Base-by-base conservation (phyloP, 306 rosid genomes). In the Morella rubra region DNA sequence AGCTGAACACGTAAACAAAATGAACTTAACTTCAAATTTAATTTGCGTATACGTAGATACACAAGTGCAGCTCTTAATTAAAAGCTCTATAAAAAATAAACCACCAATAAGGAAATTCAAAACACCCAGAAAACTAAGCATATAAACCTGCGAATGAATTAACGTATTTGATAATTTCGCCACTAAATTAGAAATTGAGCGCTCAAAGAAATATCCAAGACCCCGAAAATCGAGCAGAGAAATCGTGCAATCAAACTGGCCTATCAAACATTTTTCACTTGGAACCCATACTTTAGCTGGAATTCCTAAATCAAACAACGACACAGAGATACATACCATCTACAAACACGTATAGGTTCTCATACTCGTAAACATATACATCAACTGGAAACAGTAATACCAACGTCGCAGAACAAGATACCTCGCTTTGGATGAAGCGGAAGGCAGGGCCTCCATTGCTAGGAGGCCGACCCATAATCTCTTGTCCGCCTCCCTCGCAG, bases 361-460 rank as follows among this genome's bases (percentile, higher is more conserved):
- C 40, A 56, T 22, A 58, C 64, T 19, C 7, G 40, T 22, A 13
- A 7, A 9, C 9, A 45, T 10, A 45, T 24, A 18, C 13, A 69
- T 3, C 18, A 69, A 68, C 18, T 20, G 15, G 44, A 79, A 72
- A 49, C 22, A 14, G 8, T 54, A 52, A 67, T 54, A 51, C 42
- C 18, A 58, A 77, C 56, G 47, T 32, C 19, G 61, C 41, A 16
- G 70, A 73, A 20, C 58, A 58, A 46, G 51, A 80, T 76, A 95
- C 99, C 99, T 95, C 99, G 15, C 81, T 0, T 60, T 78, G 84
- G 15, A 85, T 85, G 89, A 95, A 95, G 74, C 99, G 97, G 82
- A 95, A 95, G 87, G 99, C 90, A 51, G 99, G 99, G 81, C 91
- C 92, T 81, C 99, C 99, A 69, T 91, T 95, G 47, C 97, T 88